Evolutionary conservation across 257 asterid genomes (phyloP), one percentile per base, ranked within the genome.

Genomic region (Solanum sitiens): DNA sequence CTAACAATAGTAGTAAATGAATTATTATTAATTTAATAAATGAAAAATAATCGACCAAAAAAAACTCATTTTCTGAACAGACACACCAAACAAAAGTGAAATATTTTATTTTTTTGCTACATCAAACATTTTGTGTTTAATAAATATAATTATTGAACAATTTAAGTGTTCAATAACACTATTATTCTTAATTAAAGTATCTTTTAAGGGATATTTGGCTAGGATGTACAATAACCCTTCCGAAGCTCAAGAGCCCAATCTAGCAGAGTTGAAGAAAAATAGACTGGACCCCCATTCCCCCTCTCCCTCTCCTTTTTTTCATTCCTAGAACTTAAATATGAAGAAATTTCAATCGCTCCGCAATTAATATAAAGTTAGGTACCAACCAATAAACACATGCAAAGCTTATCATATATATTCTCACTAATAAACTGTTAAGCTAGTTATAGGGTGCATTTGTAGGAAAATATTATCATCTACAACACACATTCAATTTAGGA

Each of bases 321-420:
- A 59, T 3, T 59, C 25, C 3, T n/a, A 0, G 0, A 0, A 59
- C 12, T 59, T 1, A 59, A 61, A 8, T 21, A 2, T 8, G 13
- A 21, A 21, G 13, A 21, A 56, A 8, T 8, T 20, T 21, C 67
- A 59, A 59, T 59, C 25, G 3, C n/a, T 21, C 25, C 1, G 2
- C 5, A 7, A 8, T 59, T 3, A 8, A 59, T 59, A 67, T 67
- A 27, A 6, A 5, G 6, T 68, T 27, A 68, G 33, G 37, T 11
- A 68, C 11, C 42, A 32, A 30, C 42, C 6, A 30, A 15, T 12
- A 70, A 70, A 14, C n/a, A 14, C 40, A 32, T 18, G n/a, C 11
- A 7, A 30, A 7, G 10, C 27, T 53, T 56, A 56, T 56, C 25
- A 56, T 20, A 56, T 18, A 56, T 20, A 20, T 73, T 13, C 25